A percentile compares a stretch with the other conserved stretches of the same genome.
Evolutionary conservation across 345 rosid species (phyloP).

Genomic region (Acer saccharum): DNA sequence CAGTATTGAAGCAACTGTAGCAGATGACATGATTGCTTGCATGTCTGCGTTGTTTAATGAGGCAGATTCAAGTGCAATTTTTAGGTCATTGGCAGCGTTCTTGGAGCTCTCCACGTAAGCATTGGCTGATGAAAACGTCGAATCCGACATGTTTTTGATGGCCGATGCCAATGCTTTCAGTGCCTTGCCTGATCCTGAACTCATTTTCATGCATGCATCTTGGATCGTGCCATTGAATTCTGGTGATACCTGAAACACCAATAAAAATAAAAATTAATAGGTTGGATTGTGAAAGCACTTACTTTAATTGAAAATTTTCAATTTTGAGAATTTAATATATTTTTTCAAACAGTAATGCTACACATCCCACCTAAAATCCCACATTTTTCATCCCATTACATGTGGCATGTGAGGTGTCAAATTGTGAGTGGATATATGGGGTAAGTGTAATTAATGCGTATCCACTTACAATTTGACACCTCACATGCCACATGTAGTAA

Average conservation of each 20-base stretch:
- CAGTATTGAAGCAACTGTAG: constrained; percentile 63
- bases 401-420: no score
- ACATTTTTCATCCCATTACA: no score
- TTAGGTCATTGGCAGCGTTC: constrained; percentile 44
- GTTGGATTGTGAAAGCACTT: no score
- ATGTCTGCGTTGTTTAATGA: constrained; percentile 35
- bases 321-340: no score
- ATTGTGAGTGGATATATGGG: no score
- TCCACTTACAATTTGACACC: no score
- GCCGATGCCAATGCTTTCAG: constrained; percentile 57
- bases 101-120: constrained; percentile 54
- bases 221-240: constrained; percentile 44
- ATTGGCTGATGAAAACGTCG: constrained; percentile 28
- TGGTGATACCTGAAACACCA: constrained; percentile 48
- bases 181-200: constrained; percentile 57
- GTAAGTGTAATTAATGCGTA: no score
- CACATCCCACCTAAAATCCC: no score
- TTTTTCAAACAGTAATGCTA: no score
- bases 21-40: constrained; percentile 51
- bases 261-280: not conserved
- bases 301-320: no score
- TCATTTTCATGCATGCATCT: constrained; percentile 45
- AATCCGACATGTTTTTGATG: constrained; percentile 51
- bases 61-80: constrained; percentile 38
- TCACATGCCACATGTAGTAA: no score